Conservation (phyloP, 2,329 filamentous ascomycete genomes). For the Escovopsis sp. region DNA sequence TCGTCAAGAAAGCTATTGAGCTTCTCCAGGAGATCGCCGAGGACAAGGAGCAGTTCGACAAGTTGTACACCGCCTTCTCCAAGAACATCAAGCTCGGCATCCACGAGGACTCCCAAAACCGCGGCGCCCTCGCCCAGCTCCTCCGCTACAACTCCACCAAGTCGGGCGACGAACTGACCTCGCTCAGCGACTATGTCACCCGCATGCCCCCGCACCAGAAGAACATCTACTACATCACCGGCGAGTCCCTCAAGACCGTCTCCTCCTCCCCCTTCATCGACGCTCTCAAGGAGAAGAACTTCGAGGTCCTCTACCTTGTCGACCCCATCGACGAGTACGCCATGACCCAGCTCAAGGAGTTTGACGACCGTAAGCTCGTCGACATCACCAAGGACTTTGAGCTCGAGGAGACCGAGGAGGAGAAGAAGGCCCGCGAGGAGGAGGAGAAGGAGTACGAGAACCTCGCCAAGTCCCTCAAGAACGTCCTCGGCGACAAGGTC, state of each 20-base stretch:
- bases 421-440: slow-evolving; percentile 89
- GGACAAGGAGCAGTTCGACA: slow-evolving; percentile 99
- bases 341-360: slow-evolving; percentile 99
- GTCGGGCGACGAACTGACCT: slow-evolving; percentile 90
- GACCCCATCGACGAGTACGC: slow-evolving; percentile 99
- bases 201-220: slow-evolving; percentile 99
- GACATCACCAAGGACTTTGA: slow-evolving; percentile 99
- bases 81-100: slow-evolving; percentile 99
- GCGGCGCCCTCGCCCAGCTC: slow-evolving; percentile 81
- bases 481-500: slow-evolving; percentile 96
- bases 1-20: slow-evolving; percentile 99
- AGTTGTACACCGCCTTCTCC: slow-evolving; percentile 98
- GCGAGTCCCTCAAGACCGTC: slow-evolving; percentile 97
- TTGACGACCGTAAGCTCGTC: slow-evolving; percentile 99
- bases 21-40: slow-evolving; percentile 98
- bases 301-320: slow-evolving; percentile 97
- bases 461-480: slow-evolving; percentile 95
- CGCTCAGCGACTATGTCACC: slow-evolving; percentile 91
- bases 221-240: slow-evolving; percentile 99
- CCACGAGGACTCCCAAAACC: slow-evolving; percentile 99
- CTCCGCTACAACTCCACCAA: slow-evolving; percentile 98
- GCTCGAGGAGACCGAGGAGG: slow-evolving; percentile 98
- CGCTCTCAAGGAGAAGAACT: slow-evolving; percentile 95
- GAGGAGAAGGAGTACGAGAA: slow-evolving; percentile 98
- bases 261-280: slow-evolving; percentile 98